Percentiles rank a stretch among this genome's conserved stretches.
Evolutionary conservation across 257 asterid species (phyloP).

Genomic region (Przewalskia tangutica): DNA sequence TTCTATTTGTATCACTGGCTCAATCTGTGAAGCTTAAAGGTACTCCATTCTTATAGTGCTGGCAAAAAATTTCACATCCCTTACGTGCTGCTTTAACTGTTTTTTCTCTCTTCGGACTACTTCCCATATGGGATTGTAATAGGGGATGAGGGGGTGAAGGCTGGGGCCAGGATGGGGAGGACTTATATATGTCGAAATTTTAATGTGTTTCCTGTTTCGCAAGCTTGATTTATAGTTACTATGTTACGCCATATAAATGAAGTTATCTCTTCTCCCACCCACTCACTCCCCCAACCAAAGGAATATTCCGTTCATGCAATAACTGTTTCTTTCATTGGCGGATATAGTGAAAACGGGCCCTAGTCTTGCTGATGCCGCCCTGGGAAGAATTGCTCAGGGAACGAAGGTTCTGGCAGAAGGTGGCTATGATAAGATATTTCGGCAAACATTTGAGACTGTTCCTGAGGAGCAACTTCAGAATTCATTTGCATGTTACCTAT

Average conservation of each 20-base stretch:
- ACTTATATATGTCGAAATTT: background rate
- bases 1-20: background rate
- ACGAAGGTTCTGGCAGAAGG: slow-evolving; percentile 98
- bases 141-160: background rate
- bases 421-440: slow-evolving; percentile 89
- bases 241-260: background rate
- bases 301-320: background rate
- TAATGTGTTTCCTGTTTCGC: background rate
- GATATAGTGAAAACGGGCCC: slow-evolving; percentile 90
- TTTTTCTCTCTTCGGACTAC: background rate
- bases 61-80: background rate
- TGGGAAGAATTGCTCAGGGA: slow-evolving; percentile 96
- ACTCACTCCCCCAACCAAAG: background rate
- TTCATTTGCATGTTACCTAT: slow-evolving; percentile 81
- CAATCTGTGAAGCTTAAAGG: background rate
- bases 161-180: background rate
- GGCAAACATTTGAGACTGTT: slow-evolving; percentile 83
- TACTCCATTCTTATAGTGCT: background rate
- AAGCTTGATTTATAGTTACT: background rate
- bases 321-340: background rate
- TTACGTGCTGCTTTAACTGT: background rate
- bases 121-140: background rate
- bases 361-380: slow-evolving; percentile 88
- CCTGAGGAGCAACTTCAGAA: slow-evolving; percentile 83
- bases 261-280: background rate